A percentile compares a stretch with the other conserved stretches of the same genome.
Evolutionary conservation across 2,329 filamentous ascomycete species (phyloP).

Genomic region (Sporothrix schenckii): DNA sequence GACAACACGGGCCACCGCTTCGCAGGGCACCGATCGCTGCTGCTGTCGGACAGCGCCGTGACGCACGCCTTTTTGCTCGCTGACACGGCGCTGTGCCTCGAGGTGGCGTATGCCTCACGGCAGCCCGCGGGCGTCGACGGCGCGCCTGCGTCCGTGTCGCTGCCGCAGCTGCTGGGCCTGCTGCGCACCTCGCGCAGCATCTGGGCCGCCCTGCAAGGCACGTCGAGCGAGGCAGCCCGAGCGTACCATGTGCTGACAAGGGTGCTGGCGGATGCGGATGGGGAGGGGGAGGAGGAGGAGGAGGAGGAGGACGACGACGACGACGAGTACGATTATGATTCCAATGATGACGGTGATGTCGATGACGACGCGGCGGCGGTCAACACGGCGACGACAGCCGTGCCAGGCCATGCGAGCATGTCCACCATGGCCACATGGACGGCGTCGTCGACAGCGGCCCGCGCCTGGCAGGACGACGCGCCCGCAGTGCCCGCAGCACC

Average conservation of each 20-base stretch:
- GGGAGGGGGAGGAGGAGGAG: neutral
- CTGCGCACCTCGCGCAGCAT: constrained; percentile 40
- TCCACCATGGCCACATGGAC: neutral
- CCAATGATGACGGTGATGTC: neutral
- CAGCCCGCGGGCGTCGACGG: constrained; percentile 31
- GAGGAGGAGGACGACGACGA: neutral
- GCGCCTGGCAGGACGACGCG: neutral
- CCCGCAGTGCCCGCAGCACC: neutral
- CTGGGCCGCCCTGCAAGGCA: constrained; percentile 39
- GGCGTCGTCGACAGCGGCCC: neutral
- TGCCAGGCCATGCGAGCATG: neutral
- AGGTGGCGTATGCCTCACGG: constrained; percentile 37
- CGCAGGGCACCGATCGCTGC: constrained; percentile 48
- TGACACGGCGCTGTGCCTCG: constrained; percentile 51
- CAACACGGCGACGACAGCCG: neutral
- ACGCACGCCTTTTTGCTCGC: constrained; percentile 53
- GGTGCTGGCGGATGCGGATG: constrained; percentile 40
- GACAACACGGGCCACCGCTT: constrained; percentile 37
- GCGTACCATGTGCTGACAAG: constrained; percentile 42
- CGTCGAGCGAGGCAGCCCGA: constrained; percentile 40
- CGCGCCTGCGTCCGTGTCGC: constrained; percentile 22
- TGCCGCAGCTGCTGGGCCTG: constrained; percentile 39
- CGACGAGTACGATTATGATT: neutral
- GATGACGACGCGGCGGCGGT: neutral
- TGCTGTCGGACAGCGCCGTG: constrained; percentile 47